Base-by-base conservation (phyloP, 2,329 filamentous ascomycete genomes). In the Fusarium brevicatenulatum region DNA sequence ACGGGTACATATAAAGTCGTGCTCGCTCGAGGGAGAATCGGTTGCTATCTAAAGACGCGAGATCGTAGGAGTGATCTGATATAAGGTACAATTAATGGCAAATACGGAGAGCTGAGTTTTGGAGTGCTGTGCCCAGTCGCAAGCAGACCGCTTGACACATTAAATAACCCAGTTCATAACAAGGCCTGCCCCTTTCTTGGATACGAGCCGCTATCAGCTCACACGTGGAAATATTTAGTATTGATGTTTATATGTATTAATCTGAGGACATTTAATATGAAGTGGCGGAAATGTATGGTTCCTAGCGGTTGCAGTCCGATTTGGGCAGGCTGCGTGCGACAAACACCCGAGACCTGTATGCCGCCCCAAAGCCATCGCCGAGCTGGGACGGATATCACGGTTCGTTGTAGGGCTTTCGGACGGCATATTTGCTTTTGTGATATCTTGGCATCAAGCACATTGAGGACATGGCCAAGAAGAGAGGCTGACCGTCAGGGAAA, bases 241-340 rank as follows among this genome's bases (percentile, higher is more conserved):
- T 37, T 36, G 30, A 12, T 47, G 5, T n/a, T 54, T 21, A 16
- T 60, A 39, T 68, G 30, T 50, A 42, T 63, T 40, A 47, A 23
- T 34, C 37, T 30, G 42, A 56, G 46, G 42, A 62, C 63, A 67
- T 61, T 52, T 68, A 52, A 68, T 44, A 68, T 64, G 52, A 69
- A 42, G 64, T 68, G 64, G 64, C 56, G 49, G 49, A 68, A 32
- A 50, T 36, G 9, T 4, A 36, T 55, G 37, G 39, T 6, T 18
- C 18, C 9, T 28, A 61, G 37, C 15, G 36, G 42, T n/a, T 60
- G 42, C 34, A 25, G 16, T 5, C n/a, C 7, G 21, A 63, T 47
- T 21, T 30, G 21, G 28, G 19, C 19, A 18, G 15, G 36, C 21
- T 61, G 55, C 23, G 44, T 37, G 43, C 30, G 21, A 50, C 37